These are phyloP conservation scores for Gamsiella multidivaricata DNA, from an alignment of 192 early-diverging fungal species.

Conservation along the genomic window DNA sequence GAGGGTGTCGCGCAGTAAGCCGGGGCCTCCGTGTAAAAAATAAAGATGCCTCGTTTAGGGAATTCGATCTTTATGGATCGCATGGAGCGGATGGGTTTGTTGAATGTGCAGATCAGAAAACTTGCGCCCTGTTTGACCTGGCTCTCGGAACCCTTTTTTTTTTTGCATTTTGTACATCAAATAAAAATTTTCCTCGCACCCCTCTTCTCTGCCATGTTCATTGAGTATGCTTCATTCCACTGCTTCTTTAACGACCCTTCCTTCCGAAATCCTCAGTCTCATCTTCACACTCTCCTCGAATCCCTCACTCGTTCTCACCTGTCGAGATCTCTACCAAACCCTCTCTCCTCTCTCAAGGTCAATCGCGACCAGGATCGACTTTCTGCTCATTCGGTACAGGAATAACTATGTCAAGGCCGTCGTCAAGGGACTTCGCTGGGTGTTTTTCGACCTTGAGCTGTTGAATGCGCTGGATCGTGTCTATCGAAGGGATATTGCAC, in stretches of 20 bases:
- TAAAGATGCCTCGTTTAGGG: too few relatives aligned
- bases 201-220: too few relatives aligned
- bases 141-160: too few relatives aligned
- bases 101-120: too few relatives aligned
- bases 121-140: too few relatives aligned
- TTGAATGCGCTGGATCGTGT: conserved; percentile 27
- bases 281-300: conserved; percentile 46
- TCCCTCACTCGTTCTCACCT: conserved; percentile 32
- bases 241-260: conserved; percentile 18
- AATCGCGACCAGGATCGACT: conserved; percentile 24
- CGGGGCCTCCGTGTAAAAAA: too few relatives aligned
- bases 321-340: conserved; percentile 17
- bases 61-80: too few relatives aligned
- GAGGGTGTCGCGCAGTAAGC: too few relatives aligned
- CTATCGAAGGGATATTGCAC: neutral
- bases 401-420: conserved; percentile 51
- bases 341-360: conserved; percentile 42
- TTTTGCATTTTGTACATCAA: too few relatives aligned
- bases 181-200: too few relatives aligned
- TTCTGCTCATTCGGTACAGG: conserved; percentile 38
- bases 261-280: conserved; percentile 18
- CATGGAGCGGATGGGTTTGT: too few relatives aligned
- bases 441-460: conserved; percentile 40
- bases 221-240: too few relatives aligned
- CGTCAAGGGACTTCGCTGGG: conserved; percentile 48